These are phyloP conservation scores for Casuarina glauca DNA, from an alignment of 306 rosid species.

Conservation along the genomic window DNA sequence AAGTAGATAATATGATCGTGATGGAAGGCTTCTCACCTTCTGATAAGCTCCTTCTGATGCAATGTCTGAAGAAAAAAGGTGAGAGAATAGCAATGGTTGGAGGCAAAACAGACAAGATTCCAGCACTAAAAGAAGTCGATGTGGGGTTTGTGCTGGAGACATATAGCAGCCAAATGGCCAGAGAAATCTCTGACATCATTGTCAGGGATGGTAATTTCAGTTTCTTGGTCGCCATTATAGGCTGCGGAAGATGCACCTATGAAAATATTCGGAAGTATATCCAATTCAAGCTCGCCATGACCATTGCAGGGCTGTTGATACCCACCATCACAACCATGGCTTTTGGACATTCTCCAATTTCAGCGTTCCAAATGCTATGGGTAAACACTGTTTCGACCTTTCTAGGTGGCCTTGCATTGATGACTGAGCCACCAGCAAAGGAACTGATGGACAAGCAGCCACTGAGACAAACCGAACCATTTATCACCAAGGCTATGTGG, in stretches of 20 bases:
- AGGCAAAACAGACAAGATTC: constrained; percentile 5
- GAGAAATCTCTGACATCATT: constrained; percentile 10
- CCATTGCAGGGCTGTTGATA: too few relatives aligned
- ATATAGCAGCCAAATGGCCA: constrained; percentile 7
- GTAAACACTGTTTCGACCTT: too few relatives aligned
- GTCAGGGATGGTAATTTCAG: constrained; percentile 1
- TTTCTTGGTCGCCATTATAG: constrained; percentile 1
- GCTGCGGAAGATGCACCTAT: constrained; percentile 27
- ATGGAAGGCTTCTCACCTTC: constrained; percentile 8
- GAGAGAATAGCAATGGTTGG: constrained; percentile 19
- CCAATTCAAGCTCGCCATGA: too few relatives aligned
- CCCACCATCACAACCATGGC: too few relatives aligned
- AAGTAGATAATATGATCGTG: constrained; percentile 19
- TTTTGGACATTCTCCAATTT: too few relatives aligned
- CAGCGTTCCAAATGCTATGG: too few relatives aligned
- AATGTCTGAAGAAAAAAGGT: constrained; percentile 15
- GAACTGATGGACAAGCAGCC: too few relatives aligned
- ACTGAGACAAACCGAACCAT: too few relatives aligned
- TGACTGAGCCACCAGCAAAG: too few relatives aligned
- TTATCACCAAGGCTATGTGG: too few relatives aligned
- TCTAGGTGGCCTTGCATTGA: too few relatives aligned
- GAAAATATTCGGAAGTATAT: too few relatives aligned
- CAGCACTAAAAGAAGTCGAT: constrained; percentile 28
- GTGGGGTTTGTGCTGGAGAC: constrained; percentile 18
- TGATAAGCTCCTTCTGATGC: constrained; percentile 14